Evolutionary conservation across 768 basidiomycete species (phyloP).

Genomic region (Russula sp.): DNA sequence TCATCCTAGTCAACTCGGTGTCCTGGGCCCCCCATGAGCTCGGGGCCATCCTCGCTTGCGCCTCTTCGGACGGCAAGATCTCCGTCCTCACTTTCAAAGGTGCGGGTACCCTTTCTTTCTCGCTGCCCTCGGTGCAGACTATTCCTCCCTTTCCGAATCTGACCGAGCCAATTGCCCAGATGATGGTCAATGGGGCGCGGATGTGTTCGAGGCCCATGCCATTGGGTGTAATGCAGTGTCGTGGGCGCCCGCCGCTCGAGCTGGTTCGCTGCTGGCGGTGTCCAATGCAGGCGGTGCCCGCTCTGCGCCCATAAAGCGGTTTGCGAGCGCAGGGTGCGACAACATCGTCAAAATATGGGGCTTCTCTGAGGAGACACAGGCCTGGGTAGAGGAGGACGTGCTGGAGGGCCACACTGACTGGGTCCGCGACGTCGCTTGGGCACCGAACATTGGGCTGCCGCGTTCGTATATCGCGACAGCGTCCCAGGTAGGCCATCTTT

Average conservation of each 20-base stretch:
- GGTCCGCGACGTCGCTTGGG: slow-evolving; percentile 99
- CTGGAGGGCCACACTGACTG: slow-evolving; percentile 94
- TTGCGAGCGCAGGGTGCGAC: slow-evolving; percentile 94
- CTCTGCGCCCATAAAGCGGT: slow-evolving; percentile 65
- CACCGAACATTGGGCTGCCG: slow-evolving; percentile 92
- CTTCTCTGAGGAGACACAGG: slow-evolving; percentile 77
- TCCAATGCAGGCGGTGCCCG: slow-evolving; percentile 43
- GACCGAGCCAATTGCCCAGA: slow-evolving; percentile 40
- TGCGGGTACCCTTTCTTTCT: slow-evolving; percentile 33
- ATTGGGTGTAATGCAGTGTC: slow-evolving; percentile 97
- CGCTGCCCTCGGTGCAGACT: background rate
- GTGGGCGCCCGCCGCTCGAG: slow-evolving; percentile 90
- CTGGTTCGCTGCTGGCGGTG: slow-evolving; percentile 73
- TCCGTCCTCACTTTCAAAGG: slow-evolving; percentile 97
- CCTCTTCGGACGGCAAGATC: slow-evolving; percentile 93
- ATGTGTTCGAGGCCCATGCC: slow-evolving; percentile 91
- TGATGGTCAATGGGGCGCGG: slow-evolving; percentile 93
- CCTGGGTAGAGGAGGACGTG: slow-evolving; percentile 86
- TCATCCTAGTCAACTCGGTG: slow-evolving; percentile 78
- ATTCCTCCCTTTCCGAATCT: background rate
- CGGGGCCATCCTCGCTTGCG: slow-evolving; percentile 93
- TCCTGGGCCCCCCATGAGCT: slow-evolving; percentile 99
- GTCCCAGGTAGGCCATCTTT: slow-evolving; percentile 52
- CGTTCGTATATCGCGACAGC: slow-evolving; percentile 94
- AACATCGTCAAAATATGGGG: slow-evolving; percentile 93